Evolutionary conservation across 345 rosid genomes (phyloP), one percentile per base, ranked within the genome.

Genomic region (Schrenkiella parvula): DNA sequence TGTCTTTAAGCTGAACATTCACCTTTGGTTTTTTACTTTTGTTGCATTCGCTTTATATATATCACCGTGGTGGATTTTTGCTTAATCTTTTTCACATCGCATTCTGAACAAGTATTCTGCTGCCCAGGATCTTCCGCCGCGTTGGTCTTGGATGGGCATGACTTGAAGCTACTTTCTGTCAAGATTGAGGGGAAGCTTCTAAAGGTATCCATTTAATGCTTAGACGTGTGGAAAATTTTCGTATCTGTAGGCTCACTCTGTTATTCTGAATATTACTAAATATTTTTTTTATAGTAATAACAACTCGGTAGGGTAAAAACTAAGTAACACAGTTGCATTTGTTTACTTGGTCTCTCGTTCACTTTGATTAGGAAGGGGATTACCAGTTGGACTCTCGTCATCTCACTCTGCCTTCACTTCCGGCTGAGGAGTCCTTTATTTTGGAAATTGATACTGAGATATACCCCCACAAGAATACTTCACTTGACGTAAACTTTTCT

Each of bases 391-490:
- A 86, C 67, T 75, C 87, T 10, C 89, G 93, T 71, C 92, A 84
- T 72, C 78, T 95, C 69, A 90, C 87, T 41, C 82, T 92, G 52
- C 43, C 63, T 44, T 89, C 93, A 44, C 97, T 79, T 39, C 97
- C 98, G 15, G 72, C 68, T 9, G 77, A 82, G 59, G 82, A 87
- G 44, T 77, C 80, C 69, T 88, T 95, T 78, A 77, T 82, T 21
- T 77, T 95, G 81, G 92, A 92, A 80, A 88, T 95, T 52, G 86
- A 78, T 68, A 88, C 86, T 59, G 97, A 91, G 83, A 92, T 87
- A 65, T 81, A 79, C 68, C 99, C 99, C 34, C 90, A 95, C 71
- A 85, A 83, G 81, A 95, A 95, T 82, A 89, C 99, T 23, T 95
- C 97, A 55, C 79, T 92, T 50, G 99, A 95, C 79, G 98, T 95